Evolutionary conservation across 257 asterid species (phyloP).

Genomic region (Solanum chmielewskii): DNA sequence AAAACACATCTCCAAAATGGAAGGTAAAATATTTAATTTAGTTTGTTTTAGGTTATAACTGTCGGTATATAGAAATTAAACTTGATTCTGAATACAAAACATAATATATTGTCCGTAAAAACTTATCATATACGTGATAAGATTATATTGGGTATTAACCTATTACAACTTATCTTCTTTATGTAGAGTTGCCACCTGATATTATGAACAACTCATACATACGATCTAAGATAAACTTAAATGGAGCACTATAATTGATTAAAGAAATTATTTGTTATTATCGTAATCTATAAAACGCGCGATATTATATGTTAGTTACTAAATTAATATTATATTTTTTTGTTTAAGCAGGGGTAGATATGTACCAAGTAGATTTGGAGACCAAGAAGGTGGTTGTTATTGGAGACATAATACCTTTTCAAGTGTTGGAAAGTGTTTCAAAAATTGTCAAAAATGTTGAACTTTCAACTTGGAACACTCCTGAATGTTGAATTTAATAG

Average conservation of each 20-base stretch:
- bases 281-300: too few species aligned
- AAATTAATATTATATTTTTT: neutral
- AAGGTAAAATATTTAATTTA: neutral
- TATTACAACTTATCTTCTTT: neutral
- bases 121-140: neutral
- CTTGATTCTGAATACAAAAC: neutral
- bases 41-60: neutral
- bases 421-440: conserved; percentile 83
- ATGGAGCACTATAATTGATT: neutral
- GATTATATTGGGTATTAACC: neutral
- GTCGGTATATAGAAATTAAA: neutral
- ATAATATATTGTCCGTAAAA: neutral
- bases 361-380: conserved; percentile 67
- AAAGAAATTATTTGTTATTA: too few species aligned
- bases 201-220: too few species aligned
- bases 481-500: neutral
- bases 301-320: neutral
- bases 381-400: conserved; percentile 72
- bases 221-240: neutral
- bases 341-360: conserved; percentile 42
- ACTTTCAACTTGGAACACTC: conserved; percentile 28
- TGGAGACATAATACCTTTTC: conserved; percentile 70
- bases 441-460: conserved; percentile 55
- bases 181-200: accelerated
- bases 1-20: conserved; percentile 63